Base-by-base conservation (phyloP, 2,329 filamentous ascomycete species). In the Monosporascus sp. region DNA sequence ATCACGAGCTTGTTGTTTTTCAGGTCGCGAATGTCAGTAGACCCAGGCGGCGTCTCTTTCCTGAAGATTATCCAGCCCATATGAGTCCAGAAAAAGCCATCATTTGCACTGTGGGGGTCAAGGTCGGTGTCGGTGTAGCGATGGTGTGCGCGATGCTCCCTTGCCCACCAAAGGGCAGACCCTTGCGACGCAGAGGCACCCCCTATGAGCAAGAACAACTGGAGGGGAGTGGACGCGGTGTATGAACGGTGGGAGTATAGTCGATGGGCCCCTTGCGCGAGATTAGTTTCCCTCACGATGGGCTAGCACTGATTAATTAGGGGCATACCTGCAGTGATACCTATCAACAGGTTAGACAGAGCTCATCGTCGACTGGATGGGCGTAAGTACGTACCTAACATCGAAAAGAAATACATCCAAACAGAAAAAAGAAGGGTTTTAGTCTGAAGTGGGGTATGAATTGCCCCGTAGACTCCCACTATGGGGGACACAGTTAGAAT, bases 1-100 rank as follows among this genome's bases (percentile, higher is more conserved):
- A 92, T 82, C 44, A 95, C 90, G 55, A 95, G 83, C 49, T 87
- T 79, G 67, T 94, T 90, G 70, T 93, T 88, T 76, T 94, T 94
- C 62, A 95, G 77, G 66, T 95, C 91, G 64, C 87, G 87, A 66
- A 95, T 94, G 64, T 95, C 90, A 71, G 89, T 92, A 58, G 90
- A 88, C 66, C 91, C 91, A 65, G 91, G 90, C 58, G 87, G 82
- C 81, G 90, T 89, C 77, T 95, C 93, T 77, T 95, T 90, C 81
- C 93, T 93, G 81, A 95, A 85, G 66, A 95, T 74, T 89, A 95
- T 94, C 90, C 90, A 95, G 65, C 90, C 90, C 53, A 95, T 77
- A 76, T 91, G 87, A 51, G 84, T 91, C 81, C 92, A 93, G 62
- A 91, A 74, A 49, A 94, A 81, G 62, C 90, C 90, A 80, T 95